Conservation (phyloP, 371 early-diverging fungal genomes). For the Smittium culicis region DNA sequence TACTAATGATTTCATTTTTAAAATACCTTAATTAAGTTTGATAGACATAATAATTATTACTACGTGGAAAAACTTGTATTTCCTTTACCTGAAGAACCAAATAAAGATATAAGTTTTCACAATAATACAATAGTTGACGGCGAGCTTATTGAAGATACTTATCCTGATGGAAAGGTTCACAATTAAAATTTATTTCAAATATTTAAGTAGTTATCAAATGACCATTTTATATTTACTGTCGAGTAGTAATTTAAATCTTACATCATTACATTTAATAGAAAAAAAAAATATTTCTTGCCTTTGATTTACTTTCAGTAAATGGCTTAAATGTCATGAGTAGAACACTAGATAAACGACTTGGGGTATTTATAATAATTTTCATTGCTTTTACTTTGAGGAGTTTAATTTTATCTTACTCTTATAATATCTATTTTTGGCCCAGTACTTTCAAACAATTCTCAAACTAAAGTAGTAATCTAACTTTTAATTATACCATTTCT, state of each 20-base stretch:
- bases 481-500: conserved; percentile 7
- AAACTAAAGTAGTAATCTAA: neutral
- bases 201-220: neutral
- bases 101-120: conserved; percentile 35
- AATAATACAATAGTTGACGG: conserved; percentile 78
- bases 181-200: neutral
- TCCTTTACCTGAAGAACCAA: neutral
- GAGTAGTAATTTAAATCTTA: neutral
- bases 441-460: too few species aligned
- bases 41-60: conserved; percentile 71
- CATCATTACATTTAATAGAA: neutral
- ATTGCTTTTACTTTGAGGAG: neutral
- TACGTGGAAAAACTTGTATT: conserved; percentile 48
- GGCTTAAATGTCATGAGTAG: conserved; percentile 37
- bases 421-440: too few species aligned
- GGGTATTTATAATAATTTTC: conserved; percentile 34
- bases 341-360: conserved; percentile 51
- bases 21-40: conserved; percentile 41
- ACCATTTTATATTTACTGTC: neutral
- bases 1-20: neutral
- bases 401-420: conserved; percentile 8
- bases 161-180: conserved; percentile 39
- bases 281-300: conserved; percentile 31
- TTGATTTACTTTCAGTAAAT: conserved; percentile 57
- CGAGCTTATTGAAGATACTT: conserved; percentile 68